phyloP scores from a whole-genome alignment of 805 yeast genomes.

The Clavispora vitiphila region DNA sequence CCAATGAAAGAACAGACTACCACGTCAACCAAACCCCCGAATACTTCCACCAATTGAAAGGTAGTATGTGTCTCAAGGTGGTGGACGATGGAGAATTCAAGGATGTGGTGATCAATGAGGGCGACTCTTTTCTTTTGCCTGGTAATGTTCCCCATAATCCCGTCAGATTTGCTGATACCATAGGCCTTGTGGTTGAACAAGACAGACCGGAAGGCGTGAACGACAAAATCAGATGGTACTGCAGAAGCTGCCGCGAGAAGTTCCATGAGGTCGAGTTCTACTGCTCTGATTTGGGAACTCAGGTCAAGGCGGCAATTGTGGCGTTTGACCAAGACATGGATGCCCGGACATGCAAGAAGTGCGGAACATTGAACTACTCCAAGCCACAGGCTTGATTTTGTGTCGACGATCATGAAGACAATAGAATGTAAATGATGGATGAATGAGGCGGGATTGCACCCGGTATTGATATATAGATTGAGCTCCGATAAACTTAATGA shows the following conservation, averaged over 20 bases:
- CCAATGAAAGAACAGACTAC: slow-evolving; percentile 89
- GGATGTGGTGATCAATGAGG: slow-evolving; percentile 73
- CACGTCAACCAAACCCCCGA: slow-evolving; percentile 94
- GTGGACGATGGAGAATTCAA: slow-evolving; percentile 67
- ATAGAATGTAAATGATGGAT: not conserved
- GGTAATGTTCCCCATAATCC: slow-evolving; percentile 87
- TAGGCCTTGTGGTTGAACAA: slow-evolving; percentile 89
- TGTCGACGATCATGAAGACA: not conserved
- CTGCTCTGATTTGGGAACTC: slow-evolving; percentile 81
- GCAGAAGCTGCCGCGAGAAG: slow-evolving; percentile 58
- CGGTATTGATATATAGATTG: too few species aligned
- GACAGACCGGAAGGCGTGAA: slow-evolving; percentile 70
- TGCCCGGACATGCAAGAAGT: slow-evolving; percentile 66
- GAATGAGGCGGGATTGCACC: too few species aligned
- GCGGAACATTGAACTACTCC: slow-evolving; percentile 72
- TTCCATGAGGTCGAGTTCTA: slow-evolving; percentile 69
- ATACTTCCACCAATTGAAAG: slow-evolving; percentile 85
- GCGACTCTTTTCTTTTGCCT: slow-evolving; percentile 85
- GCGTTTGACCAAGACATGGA: slow-evolving; percentile 58
- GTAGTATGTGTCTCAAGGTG: slow-evolving; percentile 76
- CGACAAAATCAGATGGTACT: slow-evolving; percentile 87
- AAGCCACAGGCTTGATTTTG: slow-evolving; percentile 39
- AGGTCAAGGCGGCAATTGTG: slow-evolving; percentile 77
- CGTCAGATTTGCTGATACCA: slow-evolving; percentile 76
- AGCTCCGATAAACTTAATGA: too few species aligned